Evolutionary conservation across 1,284 basidiomycete genomes (phyloP), one percentile per base, ranked within the genome.

Genomic region (Earliella scabrosa): DNA sequence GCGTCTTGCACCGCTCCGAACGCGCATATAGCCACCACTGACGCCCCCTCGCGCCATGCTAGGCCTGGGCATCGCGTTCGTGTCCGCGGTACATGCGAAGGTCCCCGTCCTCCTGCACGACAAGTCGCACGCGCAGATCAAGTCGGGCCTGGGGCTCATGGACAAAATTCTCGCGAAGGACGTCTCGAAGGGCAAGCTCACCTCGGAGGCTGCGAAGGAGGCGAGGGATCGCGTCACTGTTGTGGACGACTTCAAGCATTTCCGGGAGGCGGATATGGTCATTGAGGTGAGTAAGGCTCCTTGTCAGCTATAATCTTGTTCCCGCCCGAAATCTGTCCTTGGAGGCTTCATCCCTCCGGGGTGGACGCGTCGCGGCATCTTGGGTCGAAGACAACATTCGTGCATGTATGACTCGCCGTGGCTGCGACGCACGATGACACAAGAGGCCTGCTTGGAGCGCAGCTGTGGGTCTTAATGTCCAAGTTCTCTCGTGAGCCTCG

Each of bases 141-240:
- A 79, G 45, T 88, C 87, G 63, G 90, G 92, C 0, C 78, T 92
- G 34, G 73, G 78, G 1, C 81, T 95, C 58, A 81, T 93, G 71
- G 90, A 92, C 73, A 87, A 86, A 66, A 83, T 97, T 4, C 80
- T 98, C 20, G 85, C 81, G n/a, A 95, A 95, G 73, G 95, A 98
- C 64, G 89, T 96, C 10, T 73, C 80, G 45, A 98, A 98, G 62
- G 90, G 89, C 11, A 86, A 88, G 47, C 77, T 98, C n/a, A 82
- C 85, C 21, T 75, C 80, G 16, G 81, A 86, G n/a, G 82, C 88
- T 21, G 92, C 92, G 0, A 86, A 89, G 36, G 90, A 88, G 45
- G 90, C 92, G 0, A 76, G 85, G 32, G 86, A 81, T 29, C 78
- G 89, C 32, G 75, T 96, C 16, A 79, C 69, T 10, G 76, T 85